Percentiles rank a stretch among this genome's conserved stretches.
Conservation (phyloP, 495 filamentous ascomycete species). For the Trichoderma gamsii region DNA sequence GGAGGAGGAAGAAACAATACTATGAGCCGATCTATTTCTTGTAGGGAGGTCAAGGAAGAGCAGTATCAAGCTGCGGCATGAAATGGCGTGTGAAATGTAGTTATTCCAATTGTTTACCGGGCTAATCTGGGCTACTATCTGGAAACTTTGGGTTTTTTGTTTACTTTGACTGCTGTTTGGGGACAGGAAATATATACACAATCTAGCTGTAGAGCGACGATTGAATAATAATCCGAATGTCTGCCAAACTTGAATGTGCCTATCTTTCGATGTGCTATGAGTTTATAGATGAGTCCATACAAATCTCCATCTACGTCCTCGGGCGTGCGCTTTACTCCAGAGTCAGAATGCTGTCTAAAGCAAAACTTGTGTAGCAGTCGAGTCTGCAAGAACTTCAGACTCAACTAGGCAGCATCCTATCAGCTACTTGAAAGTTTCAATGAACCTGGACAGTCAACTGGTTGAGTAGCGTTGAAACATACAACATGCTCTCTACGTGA, state of each 20-base stretch:
- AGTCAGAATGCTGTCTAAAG: no score
- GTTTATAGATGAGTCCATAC: not conserved
- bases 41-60: not conserved
- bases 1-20: not conserved
- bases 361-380: no score
- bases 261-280: not conserved
- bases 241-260: not conserved
- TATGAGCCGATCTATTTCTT: no score
- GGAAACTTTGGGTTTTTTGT: not conserved
- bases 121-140: not conserved
- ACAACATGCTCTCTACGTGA: no score
- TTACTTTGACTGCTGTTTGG: not conserved
- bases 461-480: no score
- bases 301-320: not conserved
- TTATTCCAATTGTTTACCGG: not conserved
- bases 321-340: no score
- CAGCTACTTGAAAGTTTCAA: no score
- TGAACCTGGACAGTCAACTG: no score
- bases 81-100: not conserved
- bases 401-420: no score
- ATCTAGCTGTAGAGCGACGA: not conserved
- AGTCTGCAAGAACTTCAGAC: no score
- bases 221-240: not conserved
- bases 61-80: not conserved
- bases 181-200: not conserved